Conservation (phyloP, 345 rosid species). For the Syzygium aromaticum region DNA sequence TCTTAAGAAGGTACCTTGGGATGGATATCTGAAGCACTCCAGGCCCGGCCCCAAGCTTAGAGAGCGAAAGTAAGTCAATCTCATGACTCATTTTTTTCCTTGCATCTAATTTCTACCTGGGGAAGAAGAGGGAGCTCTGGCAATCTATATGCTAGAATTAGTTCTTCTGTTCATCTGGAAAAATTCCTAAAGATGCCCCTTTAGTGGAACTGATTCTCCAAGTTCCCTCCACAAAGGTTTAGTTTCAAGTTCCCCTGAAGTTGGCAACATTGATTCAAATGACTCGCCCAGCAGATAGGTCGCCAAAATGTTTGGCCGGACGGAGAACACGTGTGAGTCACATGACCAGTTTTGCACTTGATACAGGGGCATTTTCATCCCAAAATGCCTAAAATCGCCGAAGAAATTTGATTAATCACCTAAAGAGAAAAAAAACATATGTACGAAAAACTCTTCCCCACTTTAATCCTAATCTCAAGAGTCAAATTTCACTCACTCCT, state of each 20-base stretch:
- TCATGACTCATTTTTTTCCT: neutral
- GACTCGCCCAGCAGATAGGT: neutral
- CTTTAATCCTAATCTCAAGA: neutral
- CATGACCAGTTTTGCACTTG: neutral
- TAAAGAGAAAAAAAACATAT: neutral
- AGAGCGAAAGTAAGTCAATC: constrained; percentile 68
- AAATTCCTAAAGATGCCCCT: neutral
- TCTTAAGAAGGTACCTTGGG: constrained; percentile 96
- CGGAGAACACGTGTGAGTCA: neutral
- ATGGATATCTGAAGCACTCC: constrained; percentile 92
- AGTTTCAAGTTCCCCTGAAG: neutral
- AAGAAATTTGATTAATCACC: neutral
- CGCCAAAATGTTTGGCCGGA: neutral
- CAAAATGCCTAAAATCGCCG: neutral
- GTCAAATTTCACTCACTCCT: neutral
- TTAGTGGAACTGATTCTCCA: neutral
- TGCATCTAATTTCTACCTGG: neutral
- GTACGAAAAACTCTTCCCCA: neutral
- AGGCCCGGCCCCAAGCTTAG: constrained; percentile 89
- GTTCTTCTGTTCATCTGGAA: neutral
- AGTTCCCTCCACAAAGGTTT: neutral
- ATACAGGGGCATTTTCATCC: neutral
- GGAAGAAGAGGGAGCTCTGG: neutral
- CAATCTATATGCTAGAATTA: neutral
- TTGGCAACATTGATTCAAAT: neutral